phyloP scores from a whole-genome alignment of 2,329 filamentous ascomycete genomes.

The Xenoacremonium recifei region DNA sequence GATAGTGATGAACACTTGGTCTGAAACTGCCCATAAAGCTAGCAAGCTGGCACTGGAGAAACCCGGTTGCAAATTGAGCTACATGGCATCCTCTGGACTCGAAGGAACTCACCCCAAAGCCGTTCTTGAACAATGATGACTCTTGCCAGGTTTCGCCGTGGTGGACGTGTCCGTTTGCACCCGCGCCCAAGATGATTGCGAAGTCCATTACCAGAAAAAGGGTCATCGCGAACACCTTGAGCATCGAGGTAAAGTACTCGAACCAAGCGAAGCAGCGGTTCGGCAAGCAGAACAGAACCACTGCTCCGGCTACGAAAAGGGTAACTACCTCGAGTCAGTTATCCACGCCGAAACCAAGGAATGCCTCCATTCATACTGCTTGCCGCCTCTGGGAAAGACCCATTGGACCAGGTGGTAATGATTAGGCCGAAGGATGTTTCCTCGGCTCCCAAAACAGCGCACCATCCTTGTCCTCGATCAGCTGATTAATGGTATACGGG shows the following conservation, averaged over 20 bases:
- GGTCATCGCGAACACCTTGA: constrained; percentile 17
- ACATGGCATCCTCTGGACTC: too few species aligned
- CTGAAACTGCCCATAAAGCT: constrained; percentile 8
- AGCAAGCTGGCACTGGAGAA: not conserved
- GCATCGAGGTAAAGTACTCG: constrained; percentile 14
- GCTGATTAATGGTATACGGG: too few species aligned
- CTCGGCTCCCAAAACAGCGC: too few species aligned
- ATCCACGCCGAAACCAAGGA: too few species aligned
- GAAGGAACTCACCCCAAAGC: constrained; percentile 11
- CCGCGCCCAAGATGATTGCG: constrained; percentile 12
- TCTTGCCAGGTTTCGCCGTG: constrained; percentile 12
- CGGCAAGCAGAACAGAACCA: constrained; percentile 15
- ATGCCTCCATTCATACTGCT: too few species aligned
- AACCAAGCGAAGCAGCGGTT: constrained; percentile 17
- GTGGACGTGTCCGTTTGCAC: constrained; percentile 7
- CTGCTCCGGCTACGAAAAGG: constrained; percentile 10
- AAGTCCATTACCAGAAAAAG: constrained; percentile 12
- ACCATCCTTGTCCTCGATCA: too few species aligned
- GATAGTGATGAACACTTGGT: constrained; percentile 22
- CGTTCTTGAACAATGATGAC: constrained; percentile 9
- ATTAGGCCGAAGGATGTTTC: too few species aligned
- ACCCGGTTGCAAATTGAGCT: too few species aligned
- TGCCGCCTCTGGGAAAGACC: too few species aligned
- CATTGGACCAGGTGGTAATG: too few species aligned
- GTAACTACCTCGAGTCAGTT: constrained; percentile 1